Evolutionary conservation across 2,329 filamentous ascomycete species (phyloP).

Genomic region (Botrytis aclada): DNA sequence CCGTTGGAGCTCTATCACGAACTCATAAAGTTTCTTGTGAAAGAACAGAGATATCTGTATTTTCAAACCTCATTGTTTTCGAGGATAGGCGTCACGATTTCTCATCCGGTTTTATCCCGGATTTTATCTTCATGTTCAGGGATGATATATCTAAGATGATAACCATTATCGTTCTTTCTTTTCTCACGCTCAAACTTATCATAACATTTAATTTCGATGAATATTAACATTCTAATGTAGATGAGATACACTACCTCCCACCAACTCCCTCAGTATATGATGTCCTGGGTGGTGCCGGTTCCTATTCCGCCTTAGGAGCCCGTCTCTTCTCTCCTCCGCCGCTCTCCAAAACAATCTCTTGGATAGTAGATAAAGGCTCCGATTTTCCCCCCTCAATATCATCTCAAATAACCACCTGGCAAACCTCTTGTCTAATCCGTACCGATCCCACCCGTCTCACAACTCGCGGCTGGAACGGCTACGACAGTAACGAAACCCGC

Average conservation of each 20-base stretch:
- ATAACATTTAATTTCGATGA: not conserved
- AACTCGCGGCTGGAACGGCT: constrained; percentile 91
- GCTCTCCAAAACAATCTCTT: constrained; percentile 67
- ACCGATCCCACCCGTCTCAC: constrained; percentile 66
- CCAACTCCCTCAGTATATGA: constrained; percentile 66
- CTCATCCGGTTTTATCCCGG: not conserved
- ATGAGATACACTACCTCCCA: constrained; percentile 85
- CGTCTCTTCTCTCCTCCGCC: constrained; percentile 75
- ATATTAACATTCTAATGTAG: constrained; percentile 45
- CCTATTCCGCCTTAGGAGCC: constrained; percentile 83
- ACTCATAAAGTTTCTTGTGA: not conserved
- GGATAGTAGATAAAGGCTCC: constrained; percentile 85
- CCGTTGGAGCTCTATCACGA: not conserved
- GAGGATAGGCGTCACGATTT: not conserved
- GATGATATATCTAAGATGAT: not conserved
- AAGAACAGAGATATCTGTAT: too few species aligned
- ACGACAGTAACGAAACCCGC: constrained; percentile 65
- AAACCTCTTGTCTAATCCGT: constrained; percentile 65
- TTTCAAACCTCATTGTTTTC: not conserved
- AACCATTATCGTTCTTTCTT: not conserved
- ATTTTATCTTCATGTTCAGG: constrained; percentile 1
- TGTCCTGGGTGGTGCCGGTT: constrained; percentile 83
- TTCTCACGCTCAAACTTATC: not conserved
- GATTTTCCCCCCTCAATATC: constrained; percentile 75
- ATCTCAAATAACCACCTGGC: constrained; percentile 67